Evolutionary conservation across 768 basidiomycete genomes (phyloP), one percentile per base, ranked within the genome.

Genomic region (Mycena capillaripes): DNA sequence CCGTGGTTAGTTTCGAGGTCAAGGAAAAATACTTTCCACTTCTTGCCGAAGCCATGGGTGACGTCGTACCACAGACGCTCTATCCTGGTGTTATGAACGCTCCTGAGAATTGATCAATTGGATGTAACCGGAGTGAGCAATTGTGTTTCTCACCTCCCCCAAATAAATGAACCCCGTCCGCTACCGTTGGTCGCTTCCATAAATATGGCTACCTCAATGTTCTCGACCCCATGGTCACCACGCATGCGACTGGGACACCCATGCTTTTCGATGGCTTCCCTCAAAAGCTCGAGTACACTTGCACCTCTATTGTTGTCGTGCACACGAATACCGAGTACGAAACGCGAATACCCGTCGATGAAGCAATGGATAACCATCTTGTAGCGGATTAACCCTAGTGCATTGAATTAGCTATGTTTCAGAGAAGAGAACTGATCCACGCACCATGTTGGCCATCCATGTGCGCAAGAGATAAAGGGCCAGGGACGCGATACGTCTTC

Each of bases 231-330:
- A 19, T 63, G 61, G 17, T 70, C 69, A 4, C 61, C 60, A 2
- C 79, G 53, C 12, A 82, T 76, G 23, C 81, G 77, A 63, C 81
- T 79, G 0, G 84, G 84, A 12, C 79, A 57, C 7, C 85, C 84
- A 73, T 81, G 80, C 0, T 32, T 59, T 10, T 61, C 30, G 21
- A 76, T 69, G 25, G 74, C 34, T 10, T 75, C 70, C 2, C 12
- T 1, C 29, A 66, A 40, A 3, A 66, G 53, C 34, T 42, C 19
- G 8, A 66, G 53, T 4, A 66, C 64, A 32, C 53, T 66, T 5
- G 36, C 52, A 0, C 53, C 64, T 1, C 63, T 36, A 27, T 65
- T 65, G 38, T 65, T 65, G 63, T 65, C 52, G 27, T 65, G 63
- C 1, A 66, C 64, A 21, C 64, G 53, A 12, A 66, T 66, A 4